These are phyloP conservation scores for Neofusicoccum kwambonambiense DNA, from an alignment of 2,329 filamentous ascomycete species.

Conservation along the genomic window DNA sequence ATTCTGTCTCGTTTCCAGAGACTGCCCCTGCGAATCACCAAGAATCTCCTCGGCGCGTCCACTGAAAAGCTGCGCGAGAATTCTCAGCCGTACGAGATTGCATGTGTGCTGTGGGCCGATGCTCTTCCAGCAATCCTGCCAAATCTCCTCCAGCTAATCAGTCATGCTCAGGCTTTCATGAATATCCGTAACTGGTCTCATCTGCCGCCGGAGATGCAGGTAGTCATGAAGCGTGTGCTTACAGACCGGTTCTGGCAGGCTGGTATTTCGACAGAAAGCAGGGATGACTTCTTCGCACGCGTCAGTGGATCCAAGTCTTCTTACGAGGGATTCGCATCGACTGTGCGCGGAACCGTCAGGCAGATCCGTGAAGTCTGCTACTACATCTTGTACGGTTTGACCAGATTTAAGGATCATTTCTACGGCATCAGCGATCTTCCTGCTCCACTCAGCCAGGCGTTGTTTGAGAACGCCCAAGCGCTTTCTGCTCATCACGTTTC, in stretches of 20 bases:
- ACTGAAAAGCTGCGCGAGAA: constrained; percentile 82
- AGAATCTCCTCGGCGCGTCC: constrained; percentile 87
- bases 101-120: constrained; percentile 80
- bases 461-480: constrained; percentile 78
- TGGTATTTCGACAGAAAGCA: constrained; percentile 91
- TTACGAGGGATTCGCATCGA: constrained; percentile 90
- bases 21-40: constrained; percentile 81
- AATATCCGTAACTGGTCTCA: constrained; percentile 81
- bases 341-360: constrained; percentile 82
- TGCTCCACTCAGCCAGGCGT: constrained; percentile 74
- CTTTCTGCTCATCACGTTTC: constrained; percentile 92
- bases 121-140: constrained; percentile 80
- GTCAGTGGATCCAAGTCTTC: constrained; percentile 87
- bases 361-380: constrained; percentile 93
- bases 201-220: constrained; percentile 71
- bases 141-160: constrained; percentile 79
- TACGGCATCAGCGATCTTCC: constrained; percentile 88
- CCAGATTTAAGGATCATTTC: constrained; percentile 79
- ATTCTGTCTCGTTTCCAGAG: constrained; percentile 74
- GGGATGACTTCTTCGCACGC: constrained; percentile 92
- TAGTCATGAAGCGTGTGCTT: constrained; percentile 76
- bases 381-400: constrained; percentile 91
- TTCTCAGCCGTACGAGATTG: constrained; percentile 70
- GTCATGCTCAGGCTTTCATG: constrained; percentile 87
- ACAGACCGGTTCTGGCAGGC: constrained; percentile 98